Percentiles rank a stretch among this genome's conserved stretches.
Conservation (phyloP, 305 asterid species). For the Fraxinus platypoda region DNA sequence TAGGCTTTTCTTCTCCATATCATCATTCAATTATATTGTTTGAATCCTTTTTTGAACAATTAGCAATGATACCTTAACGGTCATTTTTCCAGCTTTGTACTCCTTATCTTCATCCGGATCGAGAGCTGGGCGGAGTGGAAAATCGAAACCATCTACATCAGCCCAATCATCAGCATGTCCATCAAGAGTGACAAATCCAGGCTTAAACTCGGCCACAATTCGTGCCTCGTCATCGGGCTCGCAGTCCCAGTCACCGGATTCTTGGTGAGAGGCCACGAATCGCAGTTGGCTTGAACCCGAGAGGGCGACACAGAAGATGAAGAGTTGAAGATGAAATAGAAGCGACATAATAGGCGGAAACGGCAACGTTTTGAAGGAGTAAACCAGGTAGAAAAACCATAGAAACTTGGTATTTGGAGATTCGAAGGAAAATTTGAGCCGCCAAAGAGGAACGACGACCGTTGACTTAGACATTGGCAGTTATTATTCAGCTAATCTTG, state of each 20-base stretch:
- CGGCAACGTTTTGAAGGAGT: not conserved
- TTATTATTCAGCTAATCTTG: too few species aligned
- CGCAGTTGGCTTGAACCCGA: slow-evolving; percentile 22
- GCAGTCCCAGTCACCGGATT: slow-evolving; percentile 82
- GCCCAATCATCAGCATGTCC: slow-evolving; percentile 79
- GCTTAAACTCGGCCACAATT: slow-evolving; percentile 58
- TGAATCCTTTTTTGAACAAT: not conserved
- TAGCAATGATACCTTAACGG: slow-evolving; percentile 50
- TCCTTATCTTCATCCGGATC: slow-evolving; percentile 83
- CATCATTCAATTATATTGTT: not conserved
- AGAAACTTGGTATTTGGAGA: not conserved
- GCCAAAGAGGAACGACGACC: not conserved
- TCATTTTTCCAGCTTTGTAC: slow-evolving; percentile 71
- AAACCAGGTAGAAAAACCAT: not conserved
- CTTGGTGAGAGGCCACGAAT: slow-evolving; percentile 57
- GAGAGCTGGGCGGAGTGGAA: slow-evolving; percentile 77
- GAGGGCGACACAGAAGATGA: slow-evolving; percentile 28
- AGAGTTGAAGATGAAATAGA: slow-evolving; percentile 21
- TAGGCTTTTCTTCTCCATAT: not conserved
- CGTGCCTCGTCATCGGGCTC: slow-evolving; percentile 62
- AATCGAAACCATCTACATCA: slow-evolving; percentile 68
- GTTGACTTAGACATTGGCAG: not conserved
- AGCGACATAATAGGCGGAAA: slow-evolving; percentile 34
- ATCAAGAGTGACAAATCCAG: slow-evolving; percentile 75
- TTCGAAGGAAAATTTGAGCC: not conserved